Evolutionary conservation across 306 rosid genomes (phyloP).

Genomic region (Cyamopsis tetragonoloba): DNA sequence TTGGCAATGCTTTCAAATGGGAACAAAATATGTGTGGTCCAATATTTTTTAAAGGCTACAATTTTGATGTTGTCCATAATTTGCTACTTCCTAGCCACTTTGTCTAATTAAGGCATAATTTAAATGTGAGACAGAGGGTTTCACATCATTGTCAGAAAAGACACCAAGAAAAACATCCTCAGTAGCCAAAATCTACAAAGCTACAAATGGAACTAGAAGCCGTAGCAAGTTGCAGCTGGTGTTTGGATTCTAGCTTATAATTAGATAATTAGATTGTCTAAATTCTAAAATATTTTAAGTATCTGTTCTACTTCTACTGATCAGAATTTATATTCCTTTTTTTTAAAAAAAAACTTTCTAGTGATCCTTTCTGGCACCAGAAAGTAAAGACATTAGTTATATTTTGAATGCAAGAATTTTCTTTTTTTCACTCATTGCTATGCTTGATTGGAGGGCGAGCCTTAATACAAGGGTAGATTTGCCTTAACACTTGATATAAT

Average conservation of each 20-base stretch:
- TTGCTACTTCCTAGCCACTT: background rate
- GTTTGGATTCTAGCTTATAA: background rate
- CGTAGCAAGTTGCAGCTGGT: background rate
- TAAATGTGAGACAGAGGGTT: background rate
- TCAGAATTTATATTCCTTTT: too few species aligned
- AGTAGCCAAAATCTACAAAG: background rate
- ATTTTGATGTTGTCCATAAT: background rate
- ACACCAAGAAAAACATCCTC: background rate
- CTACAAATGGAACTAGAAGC: background rate
- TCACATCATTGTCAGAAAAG: background rate
- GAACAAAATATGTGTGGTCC: background rate
- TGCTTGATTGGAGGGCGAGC: background rate
- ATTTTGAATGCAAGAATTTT: background rate
- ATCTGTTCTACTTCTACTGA: too few species aligned
- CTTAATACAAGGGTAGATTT: background rate
- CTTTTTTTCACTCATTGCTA: background rate
- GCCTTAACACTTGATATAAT: background rate
- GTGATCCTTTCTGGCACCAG: background rate
- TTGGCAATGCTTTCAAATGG: background rate
- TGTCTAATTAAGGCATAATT: background rate
- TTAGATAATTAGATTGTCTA: background rate
- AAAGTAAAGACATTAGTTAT: background rate
- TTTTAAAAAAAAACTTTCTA: too few species aligned
- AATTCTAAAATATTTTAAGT: too few species aligned
- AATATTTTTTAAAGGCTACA: background rate